Evolutionary conservation across 139 green algal species (phyloP), one percentile per base, ranked within the genome.

Genomic region (Chlorella sp.): DNA sequence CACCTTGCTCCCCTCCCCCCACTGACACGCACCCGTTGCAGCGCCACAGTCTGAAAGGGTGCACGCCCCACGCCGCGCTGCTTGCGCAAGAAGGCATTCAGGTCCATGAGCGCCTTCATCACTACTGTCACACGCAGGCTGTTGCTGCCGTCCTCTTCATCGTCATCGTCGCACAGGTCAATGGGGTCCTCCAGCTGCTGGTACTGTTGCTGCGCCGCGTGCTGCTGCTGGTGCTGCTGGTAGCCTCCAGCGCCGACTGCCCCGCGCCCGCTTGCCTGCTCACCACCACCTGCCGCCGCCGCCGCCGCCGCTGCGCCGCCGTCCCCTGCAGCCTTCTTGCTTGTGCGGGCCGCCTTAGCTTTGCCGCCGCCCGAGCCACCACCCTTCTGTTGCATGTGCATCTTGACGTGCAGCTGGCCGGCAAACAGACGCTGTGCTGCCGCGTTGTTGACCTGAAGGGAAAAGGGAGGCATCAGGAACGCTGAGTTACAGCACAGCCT

Each of bases 401-500:
- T 47, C 56, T 73, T 71, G 11, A 86, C 4, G 18, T 39, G 56
- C 56, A 86, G 56, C 47, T 75, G 70, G 11, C 81, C 81, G 0
- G 26, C n/a, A 25, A 64, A 56, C 18, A 86, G 81, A 32, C 36
- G 32, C 13, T 34, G 32, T 3, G 81, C 81, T 0, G 70, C 70
- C 2, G 69, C 30, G 36, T 86, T 72, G 34, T 85, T 85, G 39
- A 85, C 80, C 80, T 85, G 78, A 23, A 41, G 3, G 57, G n/a
- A 0, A 9, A 26, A n/a, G 16, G 28, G 16, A 9, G 41, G 44
- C n/a, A n/a, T n/a, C n/a, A n/a, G n/a, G n/a, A n/a, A n/a, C n/a
- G n/a, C n/a, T n/a, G n/a, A n/a, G n/a, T n/a, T n/a, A n/a, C n/a
- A n/a, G n/a, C n/a, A n/a, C n/a, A n/a, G n/a, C n/a, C n/a, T n/a